Evolutionary conservation across 345 rosid genomes (phyloP).

Genomic region (Jatropha curcas): DNA sequence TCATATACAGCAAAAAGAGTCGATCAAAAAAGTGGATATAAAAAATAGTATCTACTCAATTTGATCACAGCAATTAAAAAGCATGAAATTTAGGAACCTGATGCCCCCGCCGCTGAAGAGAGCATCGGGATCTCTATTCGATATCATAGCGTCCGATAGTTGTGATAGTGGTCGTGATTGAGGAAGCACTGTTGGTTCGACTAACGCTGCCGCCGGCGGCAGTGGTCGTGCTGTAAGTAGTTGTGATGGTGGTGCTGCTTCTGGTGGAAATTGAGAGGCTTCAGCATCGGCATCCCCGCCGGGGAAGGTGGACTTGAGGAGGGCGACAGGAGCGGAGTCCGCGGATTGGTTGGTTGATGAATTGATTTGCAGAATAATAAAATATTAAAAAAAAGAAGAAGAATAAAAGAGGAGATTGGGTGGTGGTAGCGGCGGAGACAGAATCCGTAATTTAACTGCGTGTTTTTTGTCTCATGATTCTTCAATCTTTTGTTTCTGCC

Average conservation of each 20-base stretch:
- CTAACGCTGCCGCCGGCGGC: background rate
- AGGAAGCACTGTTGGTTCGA: slow-evolving; percentile 3
- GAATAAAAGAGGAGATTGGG: too few relatives aligned
- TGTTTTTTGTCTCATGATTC: too few relatives aligned
- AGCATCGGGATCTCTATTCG: slow-evolving; percentile 32
- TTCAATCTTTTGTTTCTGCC: too few relatives aligned
- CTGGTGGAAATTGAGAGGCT: background rate
- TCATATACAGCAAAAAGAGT: background rate
- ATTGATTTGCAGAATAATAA: background rate
- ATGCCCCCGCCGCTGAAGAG: slow-evolving; percentile 53
- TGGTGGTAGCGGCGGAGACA: background rate
- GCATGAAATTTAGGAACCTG: slow-evolving; percentile 31
- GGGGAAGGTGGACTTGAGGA: slow-evolving; percentile 7
- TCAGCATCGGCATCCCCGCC: slow-evolving; percentile 21
- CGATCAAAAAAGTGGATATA: background rate
- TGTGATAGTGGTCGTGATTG: background rate
- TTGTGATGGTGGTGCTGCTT: too few relatives aligned
- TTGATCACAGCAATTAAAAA: background rate
- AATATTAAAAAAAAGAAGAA: background rate
- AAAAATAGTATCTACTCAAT: background rate
- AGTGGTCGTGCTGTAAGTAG: background rate
- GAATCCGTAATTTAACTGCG: too few relatives aligned
- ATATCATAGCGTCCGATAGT: slow-evolving; percentile 24
- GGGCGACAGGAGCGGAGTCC: slow-evolving; percentile 2
- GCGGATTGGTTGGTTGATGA: background rate